Evolutionary conservation across 2,329 filamentous ascomycete genomes (phyloP), one percentile per base, ranked within the genome.

Genomic region (Colletotrichum spinosum): DNA sequence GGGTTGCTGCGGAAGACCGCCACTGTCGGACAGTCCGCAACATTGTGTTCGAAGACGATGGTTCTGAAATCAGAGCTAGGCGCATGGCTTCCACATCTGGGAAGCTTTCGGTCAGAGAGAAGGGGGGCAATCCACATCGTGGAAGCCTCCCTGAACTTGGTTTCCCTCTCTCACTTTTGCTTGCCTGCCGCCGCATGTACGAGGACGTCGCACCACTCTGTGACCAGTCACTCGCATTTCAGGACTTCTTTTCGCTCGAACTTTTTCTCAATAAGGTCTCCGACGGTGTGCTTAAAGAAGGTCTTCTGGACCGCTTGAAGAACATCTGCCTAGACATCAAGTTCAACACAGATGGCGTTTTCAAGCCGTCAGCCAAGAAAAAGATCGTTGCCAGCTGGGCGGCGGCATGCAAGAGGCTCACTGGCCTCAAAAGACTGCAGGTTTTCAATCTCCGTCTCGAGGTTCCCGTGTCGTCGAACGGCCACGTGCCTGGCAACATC

Each of bases 341-440:
- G 37, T 59, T 64, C 33, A 64, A 49, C 15, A 59, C 44, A 25
- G 45, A 42, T 2, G 37, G 50, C 38, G 49, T 50, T 7, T 64
- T 60, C 55, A 60, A 33, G 35, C 60, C 60, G 15, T 64, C 55
- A 10, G 48, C 60, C 15, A 59, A 55, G 33, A 60, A 64, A n/a
- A 60, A 50, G 8, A 60, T 64, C 9, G 42, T 60, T 6, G 12
- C 15, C 17, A 58, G 49, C 12, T 64, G 50, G 50, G 5, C 33
- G 34, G 38, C 15, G 10, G 44, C 37, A 5, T 64, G 55, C 38
- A 42, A 64, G 44, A 64, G 15, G 13, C 49, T 64, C 7, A 37
- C 55, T 12, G 25, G 4, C 2, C 44, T 52, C 9, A 37, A 6
- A n/a, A 44, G 2, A 38, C 53, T 55, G 10, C 42, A 35, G n/a